Evolutionary conservation across 2,329 filamentous ascomycete genomes (phyloP).

Genomic region (Fusarium sp.): DNA sequence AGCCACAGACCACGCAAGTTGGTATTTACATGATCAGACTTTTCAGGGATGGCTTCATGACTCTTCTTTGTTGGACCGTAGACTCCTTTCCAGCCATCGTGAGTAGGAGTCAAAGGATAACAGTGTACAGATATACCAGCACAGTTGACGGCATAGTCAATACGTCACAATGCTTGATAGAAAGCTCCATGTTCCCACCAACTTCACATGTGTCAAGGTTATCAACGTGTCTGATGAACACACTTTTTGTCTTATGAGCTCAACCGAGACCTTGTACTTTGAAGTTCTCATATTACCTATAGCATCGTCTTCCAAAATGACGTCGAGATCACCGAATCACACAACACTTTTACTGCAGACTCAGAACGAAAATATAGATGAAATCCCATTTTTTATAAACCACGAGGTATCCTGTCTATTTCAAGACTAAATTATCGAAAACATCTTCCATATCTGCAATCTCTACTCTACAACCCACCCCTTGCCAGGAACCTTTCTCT

Average conservation of each 20-base stretch:
- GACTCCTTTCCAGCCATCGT: conserved; percentile 43
- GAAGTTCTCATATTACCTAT: neutral
- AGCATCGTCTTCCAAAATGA: conserved; percentile 19
- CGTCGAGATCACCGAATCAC: conserved; percentile 9
- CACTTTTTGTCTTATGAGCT: neutral
- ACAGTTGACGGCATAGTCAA: conserved; percentile 60
- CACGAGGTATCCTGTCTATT: conserved; percentile 40
- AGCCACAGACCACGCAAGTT: conserved; percentile 60
- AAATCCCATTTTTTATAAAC: conserved; percentile 8
- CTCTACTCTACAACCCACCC: conserved; percentile 77
- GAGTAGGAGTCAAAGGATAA: neutral
- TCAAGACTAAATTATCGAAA: conserved; percentile 10
- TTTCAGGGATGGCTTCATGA: conserved; percentile 47
- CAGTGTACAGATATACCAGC: conserved; percentile 46
- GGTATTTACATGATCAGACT: conserved; percentile 56
- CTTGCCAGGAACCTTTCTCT: conserved; percentile 76
- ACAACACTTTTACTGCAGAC: neutral
- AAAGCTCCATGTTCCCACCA: conserved; percentile 45
- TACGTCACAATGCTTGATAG: conserved; percentile 49
- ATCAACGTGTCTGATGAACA: conserved; percentile 47
- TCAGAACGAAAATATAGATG: neutral
- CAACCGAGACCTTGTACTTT: neutral
- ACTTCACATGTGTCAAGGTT: conserved; percentile 50
- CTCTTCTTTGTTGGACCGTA: conserved; percentile 51
- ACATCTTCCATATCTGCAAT: neutral